Base-by-base conservation (phyloP, 176 grass and related monocot species). In the Triticum dicoccoides region DNA sequence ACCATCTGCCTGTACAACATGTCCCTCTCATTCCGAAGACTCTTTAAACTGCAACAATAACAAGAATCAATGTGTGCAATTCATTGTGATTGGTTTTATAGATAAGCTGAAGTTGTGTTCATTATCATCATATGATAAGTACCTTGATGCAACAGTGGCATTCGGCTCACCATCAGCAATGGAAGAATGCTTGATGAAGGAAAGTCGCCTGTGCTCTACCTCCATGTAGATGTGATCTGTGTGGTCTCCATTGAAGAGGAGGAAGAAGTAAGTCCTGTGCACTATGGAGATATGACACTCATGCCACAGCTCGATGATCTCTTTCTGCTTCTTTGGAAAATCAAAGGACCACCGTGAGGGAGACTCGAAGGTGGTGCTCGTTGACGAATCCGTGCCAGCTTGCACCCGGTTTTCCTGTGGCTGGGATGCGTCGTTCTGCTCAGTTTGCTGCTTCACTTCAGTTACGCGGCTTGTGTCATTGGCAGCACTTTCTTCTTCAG, bases 191-290 rank as follows among this genome's bases (percentile, higher is more conserved):
- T 81, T 94, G 32, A 99, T 84, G 86, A 96, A 94, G 71, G 88
- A 91, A 11, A 99, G 44, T 69, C 97, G 86, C 78, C 92, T 92
- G 38, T 86, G 88, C 54, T 99, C 97, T 8, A 99, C 94, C 90
- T 96, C 94, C 85, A 99, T 89, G 85, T 99, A 99, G 67, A 99
- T 92, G 9, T 86, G 83, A 9, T 99, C 94, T 39, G 87, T 67
- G 30, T 89, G 92, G 23, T 98, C 94, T 1, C 94, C 97, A 61
- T 92, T 91, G 87, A 98, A 98, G 80, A 96, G 97, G 23, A 96
- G 86, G 79, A 98, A 96, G 83, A 98, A 96, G 83, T 95, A 95
- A 39, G 94, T 92, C 11, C 97, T 86, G 87, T 96, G 97, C 24
- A 91, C 90, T 51, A 98, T 79, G 64, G 97, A 92, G 58, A 96